Conservation (phyloP, 1,284 basidiomycete species). For the Xerocomus alliaceus region DNA sequence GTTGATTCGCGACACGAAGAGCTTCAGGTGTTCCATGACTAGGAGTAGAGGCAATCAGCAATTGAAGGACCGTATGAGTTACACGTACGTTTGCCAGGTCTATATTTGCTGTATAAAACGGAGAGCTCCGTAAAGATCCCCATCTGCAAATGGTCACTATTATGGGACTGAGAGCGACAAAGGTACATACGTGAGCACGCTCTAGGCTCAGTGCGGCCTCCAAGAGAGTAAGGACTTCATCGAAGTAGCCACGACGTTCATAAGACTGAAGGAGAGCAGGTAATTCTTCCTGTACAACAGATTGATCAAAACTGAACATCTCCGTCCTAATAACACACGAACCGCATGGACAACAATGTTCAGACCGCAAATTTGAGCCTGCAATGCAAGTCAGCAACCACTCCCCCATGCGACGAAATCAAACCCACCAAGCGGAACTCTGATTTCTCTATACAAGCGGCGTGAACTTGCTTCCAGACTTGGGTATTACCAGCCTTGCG, state of each 20-base stretch:
- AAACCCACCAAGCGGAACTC: constrained; percentile 87
- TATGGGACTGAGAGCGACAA: background rate
- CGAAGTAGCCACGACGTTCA: constrained; percentile 92
- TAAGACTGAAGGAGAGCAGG: constrained; percentile 84
- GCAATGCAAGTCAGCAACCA: constrained; percentile 10
- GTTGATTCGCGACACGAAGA: constrained; percentile 97
- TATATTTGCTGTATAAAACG: constrained; percentile 96
- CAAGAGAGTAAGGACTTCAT: constrained; percentile 89
- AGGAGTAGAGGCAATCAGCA: constrained; percentile 10
- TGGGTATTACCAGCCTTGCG: constrained; percentile 99
- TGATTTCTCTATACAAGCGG: constrained; percentile 95
- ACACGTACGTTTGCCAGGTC: constrained; percentile 84
- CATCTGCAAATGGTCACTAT: constrained; percentile 59
- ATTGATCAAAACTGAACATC: constrained; percentile 7
- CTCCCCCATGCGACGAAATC: background rate
- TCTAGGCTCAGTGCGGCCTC: constrained; percentile 96
- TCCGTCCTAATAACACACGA: constrained; percentile 38
- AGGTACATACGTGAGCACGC: constrained; percentile 83
- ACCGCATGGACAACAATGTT: constrained; percentile 93
- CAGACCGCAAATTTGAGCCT: constrained; percentile 97
- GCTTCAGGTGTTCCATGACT: constrained; percentile 99
- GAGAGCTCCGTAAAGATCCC: constrained; percentile 94
- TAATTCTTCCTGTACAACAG: constrained; percentile 78
- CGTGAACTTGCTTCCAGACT: constrained; percentile 99
- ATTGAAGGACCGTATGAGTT: constrained; percentile 18